A percentile compares a stretch with the other conserved stretches of the same genome.
phyloP scores from a whole-genome alignment of 192 early-diverging fungal genomes.

The Backusella tarrabulga region DNA sequence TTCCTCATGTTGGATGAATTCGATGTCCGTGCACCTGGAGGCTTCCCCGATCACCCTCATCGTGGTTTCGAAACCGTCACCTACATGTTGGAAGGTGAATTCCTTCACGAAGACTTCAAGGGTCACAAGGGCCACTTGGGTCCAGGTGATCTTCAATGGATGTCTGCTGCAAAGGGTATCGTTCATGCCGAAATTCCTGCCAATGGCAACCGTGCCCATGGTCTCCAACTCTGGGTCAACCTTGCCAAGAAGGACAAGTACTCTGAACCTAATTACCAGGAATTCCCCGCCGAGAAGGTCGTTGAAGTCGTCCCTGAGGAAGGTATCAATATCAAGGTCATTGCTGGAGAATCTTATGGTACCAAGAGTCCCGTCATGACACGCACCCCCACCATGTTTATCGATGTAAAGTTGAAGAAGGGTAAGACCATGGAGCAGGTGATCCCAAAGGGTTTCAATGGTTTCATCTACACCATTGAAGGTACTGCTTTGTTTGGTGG shows the following conservation, averaged over 20 bases:
- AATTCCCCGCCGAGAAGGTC: conserved; percentile 64
- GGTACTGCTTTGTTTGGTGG: conserved; percentile 56
- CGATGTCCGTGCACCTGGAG: conserved; percentile 38
- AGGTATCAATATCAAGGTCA: conserved; percentile 73
- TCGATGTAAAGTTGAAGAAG: conserved; percentile 69
- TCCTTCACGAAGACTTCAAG: conserved; percentile 75
- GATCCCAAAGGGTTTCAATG: conserved; percentile 54
- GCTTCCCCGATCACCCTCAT: conserved; percentile 71
- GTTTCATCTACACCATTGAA: conserved; percentile 65
- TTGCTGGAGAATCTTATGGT: conserved; percentile 81
- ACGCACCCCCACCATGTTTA: conserved; percentile 75
- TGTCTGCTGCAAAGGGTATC: conserved; percentile 51
- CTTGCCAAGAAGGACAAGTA: conserved; percentile 72
- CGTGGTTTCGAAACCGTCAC: conserved; percentile 84
- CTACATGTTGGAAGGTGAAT: conserved; percentile 64
- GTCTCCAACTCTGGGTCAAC: conserved; percentile 81
- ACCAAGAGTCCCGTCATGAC: conserved; percentile 69
- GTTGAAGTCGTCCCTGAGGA: conserved; percentile 54
- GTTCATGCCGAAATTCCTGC: conserved; percentile 76
- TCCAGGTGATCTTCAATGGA: conserved; percentile 73
- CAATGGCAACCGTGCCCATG: conserved; percentile 25
- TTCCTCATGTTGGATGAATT: conserved; percentile 87
- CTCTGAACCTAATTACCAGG: conserved; percentile 69
- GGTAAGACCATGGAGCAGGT: conserved; percentile 52
- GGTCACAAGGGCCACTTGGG: conserved; percentile 69